Base-by-base conservation (phyloP, 208 protist genomes). In the Trypanosoma brucei region DNA sequence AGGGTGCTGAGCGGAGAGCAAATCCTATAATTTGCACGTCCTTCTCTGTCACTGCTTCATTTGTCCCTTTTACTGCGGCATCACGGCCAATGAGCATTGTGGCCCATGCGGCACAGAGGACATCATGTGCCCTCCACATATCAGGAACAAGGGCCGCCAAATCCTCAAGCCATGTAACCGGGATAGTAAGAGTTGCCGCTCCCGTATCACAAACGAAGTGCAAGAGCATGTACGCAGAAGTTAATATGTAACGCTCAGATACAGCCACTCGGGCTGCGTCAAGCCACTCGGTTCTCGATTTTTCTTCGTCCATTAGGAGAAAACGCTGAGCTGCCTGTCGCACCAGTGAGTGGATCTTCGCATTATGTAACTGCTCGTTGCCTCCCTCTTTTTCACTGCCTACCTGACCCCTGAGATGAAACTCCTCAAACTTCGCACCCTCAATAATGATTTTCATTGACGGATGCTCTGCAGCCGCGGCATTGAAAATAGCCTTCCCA, bases 371-470 rank as follows among this genome's bases (percentile, higher is more conserved):
- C 46, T 39, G n/a, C 4, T 62, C 13, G 5, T 51, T 3, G 5
- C 22, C 39, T 42, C 39, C 56, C 37, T 61, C 39, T 30, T 46
- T 14, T 14, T 13, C 49, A 30, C 37, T n/a, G 49, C 31, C 48
- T 11, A 44, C 8, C n/a, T 37, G 2, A 65, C 35, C 9, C 14
- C 54, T 22, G 40, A 59, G 31, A 36, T 73, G 68, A 38, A 78
- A 83, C 59, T 94, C 88, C 40, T 80, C 85, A 63, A 84, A 94
- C 68, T 91, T 94, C 35, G 78, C 67, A 0, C 84, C 83, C 66
- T 94, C 88, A 31, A 92, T 64, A 35, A 84, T 68, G 36, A 94
- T 79, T 55, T 79, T 67, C 40, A 92, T 62, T 7, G 84, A 89
- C 14, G 76, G 76, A 64, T 87, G 80, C 56, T 75, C 72, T 44